A percentile compares a stretch with the other conserved stretches of the same genome.
phyloP scores from a whole-genome alignment of 495 filamentous ascomycete species.

The Pyrenula aspistea region DNA sequence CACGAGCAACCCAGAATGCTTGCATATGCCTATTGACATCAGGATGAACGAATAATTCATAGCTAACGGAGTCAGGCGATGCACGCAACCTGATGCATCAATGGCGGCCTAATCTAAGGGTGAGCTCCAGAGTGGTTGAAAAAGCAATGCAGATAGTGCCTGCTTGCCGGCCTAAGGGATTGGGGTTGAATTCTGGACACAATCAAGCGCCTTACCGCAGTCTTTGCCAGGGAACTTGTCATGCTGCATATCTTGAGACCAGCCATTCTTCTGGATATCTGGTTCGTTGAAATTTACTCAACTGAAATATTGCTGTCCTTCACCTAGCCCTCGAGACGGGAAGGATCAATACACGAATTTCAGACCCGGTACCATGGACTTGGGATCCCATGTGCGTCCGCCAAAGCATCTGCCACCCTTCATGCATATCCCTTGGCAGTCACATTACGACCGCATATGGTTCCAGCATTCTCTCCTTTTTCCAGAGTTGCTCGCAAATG shows the following conservation, averaged over 20 bases:
- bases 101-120: background rate
- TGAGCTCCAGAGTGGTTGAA: background rate
- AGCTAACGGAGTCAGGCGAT: background rate
- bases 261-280: too few species aligned
- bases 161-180: background rate
- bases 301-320: too few species aligned
- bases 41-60: too few species aligned
- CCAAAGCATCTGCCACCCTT: background rate
- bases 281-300: too few species aligned
- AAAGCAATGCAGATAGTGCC: background rate
- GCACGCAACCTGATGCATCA: background rate
- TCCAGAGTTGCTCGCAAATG: background rate
- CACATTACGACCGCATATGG: background rate
- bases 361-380: background rate
- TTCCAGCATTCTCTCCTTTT: background rate
- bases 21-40: background rate
- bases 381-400: background rate
- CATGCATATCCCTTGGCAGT: background rate
- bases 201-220: background rate
- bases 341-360: too few species aligned
- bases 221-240: background rate
- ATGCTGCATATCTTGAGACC: too few species aligned
- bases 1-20: background rate
- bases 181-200: too few species aligned
- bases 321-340: too few species aligned